Base-by-base conservation (phyloP, 1,284 basidiomycete genomes). In the Neonothopanus nambi region DNA sequence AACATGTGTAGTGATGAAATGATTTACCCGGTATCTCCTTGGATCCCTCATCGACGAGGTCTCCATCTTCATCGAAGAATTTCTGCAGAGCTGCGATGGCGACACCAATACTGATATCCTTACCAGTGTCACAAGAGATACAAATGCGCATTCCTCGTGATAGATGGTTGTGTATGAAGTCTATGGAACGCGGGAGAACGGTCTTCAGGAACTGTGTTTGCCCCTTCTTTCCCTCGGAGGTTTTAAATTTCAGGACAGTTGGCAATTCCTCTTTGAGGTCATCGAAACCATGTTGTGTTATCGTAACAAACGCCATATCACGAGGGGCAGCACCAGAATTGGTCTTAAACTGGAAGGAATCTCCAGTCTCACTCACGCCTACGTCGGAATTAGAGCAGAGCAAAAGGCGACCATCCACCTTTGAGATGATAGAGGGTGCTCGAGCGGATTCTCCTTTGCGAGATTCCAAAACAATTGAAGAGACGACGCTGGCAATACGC, bases 51-150 rank as follows among this genome's bases (percentile, higher is more conserved):
- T 39, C 54, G 18, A 51, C 21, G 21, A 73, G 66, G 2, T 61
- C 56, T 0, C 87, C 89, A 5, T 72, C 64, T 12, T 80, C 75
- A 35, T 76, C 71, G 62, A 91, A 91, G 61, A 79, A 84, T 13
- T 72, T 54, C 41, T 82, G 80, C 2, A 91, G 67, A 1, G 79
- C 77, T 13, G 74, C 78, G 3, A 89, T 62, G 0, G 75, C 80
- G 3, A 90, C 73, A 1, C 88, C 88, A n/a, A 87, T 76, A 52
- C 81, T 79, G 0, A 74, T 59, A 59, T 91, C 86, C 21, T 77
- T 79, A 6, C 85, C 85, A 0, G 74, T 73, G 33, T 76, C 73
- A 59, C 84, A 84, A 18, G 76, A 76, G 9, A 88, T 70, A 58
- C 80, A 82, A 3, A 89, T 61, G 3, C 58, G 60, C 20, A 61